Percentiles rank a stretch among this genome's conserved stretches.
These are phyloP conservation scores for Alternaria brassicicola DNA, from an alignment of 2,329 filamentous ascomycete species.

Conservation along the genomic window DNA sequence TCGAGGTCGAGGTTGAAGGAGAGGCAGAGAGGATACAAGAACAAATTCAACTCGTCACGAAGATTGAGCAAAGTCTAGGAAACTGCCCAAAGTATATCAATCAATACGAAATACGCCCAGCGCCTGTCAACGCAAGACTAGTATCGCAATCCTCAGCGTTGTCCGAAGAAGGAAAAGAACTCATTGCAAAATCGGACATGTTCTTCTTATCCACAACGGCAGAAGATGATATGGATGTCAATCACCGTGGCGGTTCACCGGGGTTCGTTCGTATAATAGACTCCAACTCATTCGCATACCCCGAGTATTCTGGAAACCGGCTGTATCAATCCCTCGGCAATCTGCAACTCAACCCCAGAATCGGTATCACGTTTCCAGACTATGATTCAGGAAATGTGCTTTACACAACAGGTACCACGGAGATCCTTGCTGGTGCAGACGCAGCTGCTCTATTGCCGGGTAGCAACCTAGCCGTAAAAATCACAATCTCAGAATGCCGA, in stretches of 20 bases:
- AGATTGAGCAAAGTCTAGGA: conserved; percentile 73
- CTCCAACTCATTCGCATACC: conserved; percentile 71
- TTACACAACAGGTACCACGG: conserved; percentile 72
- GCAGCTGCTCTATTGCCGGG: conserved; percentile 69
- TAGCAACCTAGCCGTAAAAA: conserved; percentile 73
- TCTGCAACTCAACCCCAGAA: conserved; percentile 67
- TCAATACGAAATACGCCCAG: conserved; percentile 67
- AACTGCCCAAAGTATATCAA: conserved; percentile 92
- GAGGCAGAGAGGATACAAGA: conserved; percentile 25
- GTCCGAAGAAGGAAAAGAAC: conserved; percentile 59
- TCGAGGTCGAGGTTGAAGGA: conserved; percentile 40
- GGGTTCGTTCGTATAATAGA: conserved; percentile 75
- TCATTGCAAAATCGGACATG: conserved; percentile 71
- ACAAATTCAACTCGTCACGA: conserved; percentile 66
- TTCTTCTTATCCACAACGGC: conserved; percentile 78
- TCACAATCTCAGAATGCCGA: conserved; percentile 65
- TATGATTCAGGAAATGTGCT: conserved; percentile 75
- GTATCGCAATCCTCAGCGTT: conserved; percentile 58
- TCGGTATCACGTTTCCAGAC: conserved; percentile 75
- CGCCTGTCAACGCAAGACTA: conserved; percentile 60
- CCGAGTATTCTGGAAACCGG: conserved; percentile 84
- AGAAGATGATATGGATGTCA: conserved; percentile 76
- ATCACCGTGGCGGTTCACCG: conserved; percentile 74
- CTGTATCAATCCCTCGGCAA: conserved; percentile 87
- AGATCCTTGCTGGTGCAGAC: conserved; percentile 68